These are phyloP conservation scores for Meredithiella fracta DNA, from an alignment of 2,329 filamentous ascomycete genomes.

Conservation along the genomic window DNA sequence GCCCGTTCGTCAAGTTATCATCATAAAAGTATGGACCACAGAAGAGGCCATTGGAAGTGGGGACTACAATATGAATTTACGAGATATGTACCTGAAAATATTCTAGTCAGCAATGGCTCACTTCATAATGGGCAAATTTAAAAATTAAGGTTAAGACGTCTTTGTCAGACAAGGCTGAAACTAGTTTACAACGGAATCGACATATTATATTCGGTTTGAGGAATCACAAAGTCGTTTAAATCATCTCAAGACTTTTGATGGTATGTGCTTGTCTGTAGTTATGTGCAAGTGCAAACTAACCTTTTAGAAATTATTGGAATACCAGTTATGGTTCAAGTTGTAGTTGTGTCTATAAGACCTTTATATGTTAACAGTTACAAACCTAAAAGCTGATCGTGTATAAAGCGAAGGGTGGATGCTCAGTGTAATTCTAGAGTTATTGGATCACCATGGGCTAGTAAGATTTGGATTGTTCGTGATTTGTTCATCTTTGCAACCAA, in stretches of 20 bases:
- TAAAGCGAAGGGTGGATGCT: constrained; percentile 24
- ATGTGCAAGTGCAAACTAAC: constrained; percentile 22
- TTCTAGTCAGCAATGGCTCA: constrained; percentile 15
- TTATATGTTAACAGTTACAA: constrained; percentile 4
- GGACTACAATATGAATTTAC: neutral
- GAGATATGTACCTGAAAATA: constrained; percentile 14
- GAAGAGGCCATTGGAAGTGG: neutral
- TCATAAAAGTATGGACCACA: constrained; percentile 26
- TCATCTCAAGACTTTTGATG: constrained; percentile 33
- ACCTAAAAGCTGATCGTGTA: constrained; percentile 11
- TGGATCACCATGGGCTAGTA: constrained; percentile 40
- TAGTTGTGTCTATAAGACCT: constrained; percentile 1
- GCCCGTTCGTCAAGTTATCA: constrained; percentile 53
- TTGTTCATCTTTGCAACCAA: constrained; percentile 20
- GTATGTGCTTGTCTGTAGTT: constrained; percentile 2
- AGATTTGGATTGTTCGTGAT: constrained; percentile 47
- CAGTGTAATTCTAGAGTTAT: constrained; percentile 39
- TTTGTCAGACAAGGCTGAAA: constrained; percentile 56
- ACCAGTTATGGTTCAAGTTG: neutral
- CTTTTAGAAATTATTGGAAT: constrained; percentile 24
- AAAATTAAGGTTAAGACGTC: constrained; percentile 19
- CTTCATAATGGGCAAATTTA: constrained; percentile 23
- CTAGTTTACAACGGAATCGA: constrained; percentile 41
- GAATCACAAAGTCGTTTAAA: constrained; percentile 47
- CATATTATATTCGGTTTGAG: constrained; percentile 51